Base-by-base conservation (phyloP, 2,329 filamentous ascomycete species). In the Colletotrichum sp. region DNA sequence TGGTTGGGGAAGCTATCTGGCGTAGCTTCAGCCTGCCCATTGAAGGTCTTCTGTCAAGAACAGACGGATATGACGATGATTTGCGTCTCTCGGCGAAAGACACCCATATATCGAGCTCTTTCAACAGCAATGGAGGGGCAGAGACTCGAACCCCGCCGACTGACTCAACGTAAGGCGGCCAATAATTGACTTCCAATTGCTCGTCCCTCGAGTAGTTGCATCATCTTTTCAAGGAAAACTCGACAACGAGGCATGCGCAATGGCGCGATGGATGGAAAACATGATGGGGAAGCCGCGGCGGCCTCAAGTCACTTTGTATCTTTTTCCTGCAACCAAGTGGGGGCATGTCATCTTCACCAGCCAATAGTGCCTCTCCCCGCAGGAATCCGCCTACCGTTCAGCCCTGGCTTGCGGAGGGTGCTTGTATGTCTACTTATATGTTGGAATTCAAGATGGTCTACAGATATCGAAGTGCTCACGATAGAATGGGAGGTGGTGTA, bases 241-340 rank as follows among this genome's bases (percentile, higher is more conserved):
- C 68, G 57, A 61, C 11, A n/a, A 57, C 11, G 44, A 61, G 48
- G 34, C 44, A 71, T 64, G 61, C 48, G 59, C 71, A 64, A 57
- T 64, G 28, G 68, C 68, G 61, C 55, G 15, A 72, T 28, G 64
- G 48, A 65, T 66, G 19, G 67, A 13, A 44, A 64, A 34, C 15
- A 8, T 5, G 44, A 65, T 57, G 70, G 74, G 16, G 59, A 68
- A 12, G 25, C 44, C 48, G 74, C 65, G 74, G 74, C 74, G 74
- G 74, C 74, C 74, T 76, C 74, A 74, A 74, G 74, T 76, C 44
- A 59, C 13, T 65, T 55, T 25, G 28, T 66, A 68, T 39, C 44
- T 36, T 76, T 73, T 52, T 60, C 6, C 27, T 57, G 68, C 68
- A 15, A 3, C 22, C 8, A 16, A 65, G 68, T 65, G 68, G 68